A percentile compares a stretch with the other conserved stretches of the same genome.
phyloP scores from a whole-genome alignment of 495 filamentous ascomycete genomes.

The Xylaria acuta region DNA sequence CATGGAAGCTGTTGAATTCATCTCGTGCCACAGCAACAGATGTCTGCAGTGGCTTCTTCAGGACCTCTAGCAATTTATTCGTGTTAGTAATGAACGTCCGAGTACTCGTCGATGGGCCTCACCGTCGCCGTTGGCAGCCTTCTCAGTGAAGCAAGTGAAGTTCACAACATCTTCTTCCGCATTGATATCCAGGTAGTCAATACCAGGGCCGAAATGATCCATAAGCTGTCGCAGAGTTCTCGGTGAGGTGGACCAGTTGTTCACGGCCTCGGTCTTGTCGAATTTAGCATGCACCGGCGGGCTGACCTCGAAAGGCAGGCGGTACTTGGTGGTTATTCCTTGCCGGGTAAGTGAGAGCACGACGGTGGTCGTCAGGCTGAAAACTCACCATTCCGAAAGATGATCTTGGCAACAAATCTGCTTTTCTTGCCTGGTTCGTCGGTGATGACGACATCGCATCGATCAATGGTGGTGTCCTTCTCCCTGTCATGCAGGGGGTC shows the following conservation, averaged over 20 bases:
- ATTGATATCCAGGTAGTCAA: conserved; percentile 90
- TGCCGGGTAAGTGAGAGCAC: background rate
- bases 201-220: conserved; percentile 88
- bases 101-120: conserved; percentile 21
- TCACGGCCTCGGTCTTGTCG: conserved; percentile 69
- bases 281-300: conserved; percentile 88
- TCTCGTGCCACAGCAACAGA: conserved; percentile 83
- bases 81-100: background rate
- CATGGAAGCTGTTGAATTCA: conserved; percentile 84
- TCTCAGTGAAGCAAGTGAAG: conserved; percentile 96
- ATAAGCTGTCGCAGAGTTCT: conserved; percentile 80
- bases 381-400: conserved; percentile 81
- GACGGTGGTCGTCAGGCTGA: background rate
- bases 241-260: conserved; percentile 80
- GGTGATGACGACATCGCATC: conserved; percentile 83
- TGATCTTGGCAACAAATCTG: conserved; percentile 78
- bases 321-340: conserved; percentile 90
- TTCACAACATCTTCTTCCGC: conserved; percentile 66
- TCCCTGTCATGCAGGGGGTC: conserved; percentile 56
- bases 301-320: conserved; percentile 84
- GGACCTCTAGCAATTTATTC: conserved; percentile 63
- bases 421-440: conserved; percentile 79
- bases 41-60: conserved; percentile 94
- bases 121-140: conserved; percentile 84
- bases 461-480: conserved; percentile 79